Evolutionary conservation across 2,329 filamentous ascomycete species (phyloP).

Genomic region (Fonsecaea monophora): DNA sequence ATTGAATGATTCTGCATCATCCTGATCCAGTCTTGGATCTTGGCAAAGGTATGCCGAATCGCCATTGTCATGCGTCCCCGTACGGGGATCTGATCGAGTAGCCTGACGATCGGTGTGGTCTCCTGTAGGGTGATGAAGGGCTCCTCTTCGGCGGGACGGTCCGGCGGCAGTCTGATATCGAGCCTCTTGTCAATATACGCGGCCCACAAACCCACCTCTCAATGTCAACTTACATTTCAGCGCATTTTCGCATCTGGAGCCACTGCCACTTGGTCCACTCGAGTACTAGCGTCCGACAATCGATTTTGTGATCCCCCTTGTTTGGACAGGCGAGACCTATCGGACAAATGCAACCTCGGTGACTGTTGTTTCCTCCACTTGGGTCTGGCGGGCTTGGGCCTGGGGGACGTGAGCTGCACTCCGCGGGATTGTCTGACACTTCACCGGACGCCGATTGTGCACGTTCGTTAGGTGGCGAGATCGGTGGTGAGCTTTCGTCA

Average conservation of each 20-base stretch:
- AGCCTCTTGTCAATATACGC: not conserved
- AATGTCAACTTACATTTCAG: slow-evolving; percentile 21
- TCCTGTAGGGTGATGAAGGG: slow-evolving; percentile 14
- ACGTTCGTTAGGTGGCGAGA: not conserved
- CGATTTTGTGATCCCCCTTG: slow-evolving; percentile 21
- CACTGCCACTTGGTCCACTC: slow-evolving; percentile 24
- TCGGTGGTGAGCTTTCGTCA: not conserved
- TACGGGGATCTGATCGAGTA: slow-evolving; percentile 19
- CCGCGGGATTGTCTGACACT: not conserved
- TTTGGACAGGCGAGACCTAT: slow-evolving; percentile 23
- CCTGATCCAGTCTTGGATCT: slow-evolving; percentile 25
- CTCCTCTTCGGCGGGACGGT: slow-evolving; percentile 20
- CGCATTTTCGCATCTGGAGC: slow-evolving; percentile 6
- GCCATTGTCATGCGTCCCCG: slow-evolving; percentile 1
- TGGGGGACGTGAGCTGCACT: slow-evolving; percentile 2
- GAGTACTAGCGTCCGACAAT: slow-evolving; percentile 34
- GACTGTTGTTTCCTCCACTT: not conserved
- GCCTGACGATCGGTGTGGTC: slow-evolving; percentile 6
- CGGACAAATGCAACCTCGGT: slow-evolving; percentile 30
- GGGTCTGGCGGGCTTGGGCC: not conserved
- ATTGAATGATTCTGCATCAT: slow-evolving; percentile 28
- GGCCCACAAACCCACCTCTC: not conserved
- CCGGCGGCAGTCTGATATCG: slow-evolving; percentile 11
- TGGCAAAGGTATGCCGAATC: slow-evolving; percentile 10
- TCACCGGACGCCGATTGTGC: not conserved